Conservation (phyloP, 805 yeast species). For the Yamadazyma sp. region DNA sequence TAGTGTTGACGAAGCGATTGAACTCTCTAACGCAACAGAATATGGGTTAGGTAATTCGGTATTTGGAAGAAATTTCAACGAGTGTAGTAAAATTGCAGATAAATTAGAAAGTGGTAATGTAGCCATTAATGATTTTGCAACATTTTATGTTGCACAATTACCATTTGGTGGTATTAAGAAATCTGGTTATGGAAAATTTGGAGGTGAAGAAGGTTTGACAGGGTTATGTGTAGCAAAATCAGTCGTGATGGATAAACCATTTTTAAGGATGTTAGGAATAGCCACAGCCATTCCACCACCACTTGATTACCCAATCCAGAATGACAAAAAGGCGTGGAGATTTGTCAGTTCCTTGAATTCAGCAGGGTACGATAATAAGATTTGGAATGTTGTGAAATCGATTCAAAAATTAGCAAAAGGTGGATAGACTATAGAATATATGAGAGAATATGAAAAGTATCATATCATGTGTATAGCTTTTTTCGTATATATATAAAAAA, state of each 20-base stretch:
- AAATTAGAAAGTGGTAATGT: constrained; percentile 80
- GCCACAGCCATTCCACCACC: constrained; percentile 84
- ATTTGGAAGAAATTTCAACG: constrained; percentile 63
- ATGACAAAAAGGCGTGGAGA: constrained; percentile 81
- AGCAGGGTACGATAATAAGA: constrained; percentile 76
- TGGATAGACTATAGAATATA: constrained; percentile 10
- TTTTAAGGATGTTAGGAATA: constrained; percentile 53
- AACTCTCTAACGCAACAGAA: constrained; percentile 76
- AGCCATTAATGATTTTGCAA: constrained; percentile 97
- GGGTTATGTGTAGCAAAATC: constrained; percentile 88
- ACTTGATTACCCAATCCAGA: constrained; percentile 85
- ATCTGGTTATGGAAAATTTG: constrained; percentile 96
- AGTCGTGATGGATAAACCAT: constrained; percentile 78
- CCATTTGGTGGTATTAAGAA: constrained; percentile 96
- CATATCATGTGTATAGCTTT: neutral
- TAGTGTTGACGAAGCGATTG: constrained; percentile 63
- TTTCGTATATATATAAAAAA: neutral
- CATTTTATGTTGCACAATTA: constrained; percentile 89
- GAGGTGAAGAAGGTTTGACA: constrained; percentile 94
- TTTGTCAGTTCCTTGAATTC: constrained; percentile 78
- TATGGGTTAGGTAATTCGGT: constrained; percentile 93
- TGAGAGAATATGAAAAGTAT: neutral
- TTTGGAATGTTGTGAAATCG: constrained; percentile 57
- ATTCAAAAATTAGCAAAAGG: constrained; percentile 38
- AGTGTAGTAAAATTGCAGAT: constrained; percentile 62